Evolutionary conservation across 2,329 filamentous ascomycete species (phyloP).

Genomic region (Amphichorda felina): DNA sequence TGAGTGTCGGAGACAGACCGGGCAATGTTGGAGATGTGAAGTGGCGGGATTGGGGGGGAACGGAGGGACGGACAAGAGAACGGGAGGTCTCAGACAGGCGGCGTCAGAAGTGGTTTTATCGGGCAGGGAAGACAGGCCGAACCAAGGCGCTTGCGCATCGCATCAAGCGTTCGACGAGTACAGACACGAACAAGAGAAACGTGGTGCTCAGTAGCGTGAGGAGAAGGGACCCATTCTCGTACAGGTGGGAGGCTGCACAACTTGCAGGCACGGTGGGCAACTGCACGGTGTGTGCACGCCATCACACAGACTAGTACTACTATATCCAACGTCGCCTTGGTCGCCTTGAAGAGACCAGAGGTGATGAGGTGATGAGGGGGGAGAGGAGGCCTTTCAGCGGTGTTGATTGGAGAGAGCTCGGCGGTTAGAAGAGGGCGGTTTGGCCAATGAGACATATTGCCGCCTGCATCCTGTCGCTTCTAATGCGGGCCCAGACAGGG

Average conservation of each 20-base stretch:
- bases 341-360: too few species aligned
- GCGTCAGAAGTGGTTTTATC: conserved; percentile 2
- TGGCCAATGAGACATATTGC: neutral
- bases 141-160: neutral
- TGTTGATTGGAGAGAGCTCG: neutral
- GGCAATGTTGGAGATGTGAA: conserved; percentile 1
- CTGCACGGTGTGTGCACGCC: too few species aligned
- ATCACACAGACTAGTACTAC: too few species aligned
- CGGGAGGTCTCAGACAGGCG: neutral
- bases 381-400: too few species aligned
- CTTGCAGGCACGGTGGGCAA: too few species aligned
- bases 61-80: conserved; percentile 12
- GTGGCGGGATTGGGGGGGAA: conserved; percentile 9
- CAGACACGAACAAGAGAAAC: too few species aligned
- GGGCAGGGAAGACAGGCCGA: neutral
- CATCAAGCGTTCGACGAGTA: neutral
- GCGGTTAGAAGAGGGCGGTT: conserved; percentile 1
- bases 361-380: too few species aligned
- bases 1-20: neutral
- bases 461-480: neutral
- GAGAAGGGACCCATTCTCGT: neutral
- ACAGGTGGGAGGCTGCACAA: too few species aligned
- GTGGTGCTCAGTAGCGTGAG: too few species aligned
- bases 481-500: neutral
- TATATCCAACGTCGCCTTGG: too few species aligned